Evolutionary conservation across 495 filamentous ascomycete species (phyloP).

Genomic region (Penicillium subrubescens): DNA sequence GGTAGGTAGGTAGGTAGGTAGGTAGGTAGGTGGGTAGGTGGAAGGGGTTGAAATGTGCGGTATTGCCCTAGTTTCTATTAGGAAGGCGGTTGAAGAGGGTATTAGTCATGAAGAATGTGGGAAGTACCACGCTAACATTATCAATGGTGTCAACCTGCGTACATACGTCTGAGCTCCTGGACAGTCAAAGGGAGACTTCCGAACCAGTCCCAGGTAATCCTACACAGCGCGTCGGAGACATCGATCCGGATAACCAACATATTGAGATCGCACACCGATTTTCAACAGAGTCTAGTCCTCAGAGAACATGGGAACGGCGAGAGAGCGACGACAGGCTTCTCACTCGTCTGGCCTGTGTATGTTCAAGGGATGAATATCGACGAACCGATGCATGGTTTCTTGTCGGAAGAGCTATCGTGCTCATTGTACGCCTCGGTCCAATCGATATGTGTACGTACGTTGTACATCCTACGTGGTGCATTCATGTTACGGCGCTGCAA

Average conservation of each 20-base stretch:
- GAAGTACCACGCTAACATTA: too few relatives aligned
- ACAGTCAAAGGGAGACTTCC: background rate
- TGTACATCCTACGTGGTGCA: background rate
- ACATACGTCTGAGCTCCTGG: background rate
- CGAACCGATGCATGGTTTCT: background rate
- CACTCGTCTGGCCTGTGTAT: background rate
- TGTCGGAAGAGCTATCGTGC: background rate
- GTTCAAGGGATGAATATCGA: background rate
- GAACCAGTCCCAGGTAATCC: background rate
- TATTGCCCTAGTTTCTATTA: background rate
- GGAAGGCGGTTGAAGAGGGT: background rate
- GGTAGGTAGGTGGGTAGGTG: too few relatives aligned
- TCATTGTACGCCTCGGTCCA: background rate
- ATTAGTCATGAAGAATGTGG: background rate
- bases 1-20: too few relatives aligned
- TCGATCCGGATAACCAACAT: background rate
- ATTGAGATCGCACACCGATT: background rate
- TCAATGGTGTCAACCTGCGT: background rate
- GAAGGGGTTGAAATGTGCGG: too few relatives aligned
- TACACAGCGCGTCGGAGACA: background rate
- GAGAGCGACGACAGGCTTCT: background rate
- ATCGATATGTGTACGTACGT: background rate
- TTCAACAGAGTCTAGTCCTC: background rate
- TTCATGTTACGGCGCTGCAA: background rate
- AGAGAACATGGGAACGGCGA: background rate